Evolutionary conservation across 2,329 filamentous ascomycete genomes (phyloP), one percentile per base, ranked within the genome.

Genomic region (Nannizziopsis arthrosporioides): DNA sequence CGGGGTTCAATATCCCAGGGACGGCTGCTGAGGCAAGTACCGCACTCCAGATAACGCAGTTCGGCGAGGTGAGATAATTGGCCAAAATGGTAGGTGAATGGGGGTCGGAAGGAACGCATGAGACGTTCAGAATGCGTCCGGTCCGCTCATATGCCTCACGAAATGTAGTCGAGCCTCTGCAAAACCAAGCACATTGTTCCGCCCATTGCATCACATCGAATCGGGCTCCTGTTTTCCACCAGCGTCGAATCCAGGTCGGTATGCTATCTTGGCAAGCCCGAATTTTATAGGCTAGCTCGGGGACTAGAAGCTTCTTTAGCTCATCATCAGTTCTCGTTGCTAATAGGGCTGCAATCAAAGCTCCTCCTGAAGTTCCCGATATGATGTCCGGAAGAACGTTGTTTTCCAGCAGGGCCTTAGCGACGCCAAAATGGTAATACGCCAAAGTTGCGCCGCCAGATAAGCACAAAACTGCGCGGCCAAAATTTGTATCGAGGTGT

Each of bases 31-130:
- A 95, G 0, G 92, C 92, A 39, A 98, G 70, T 2, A 96, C 88
- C 1, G 92, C 90, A 9, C 88, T 94, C 92, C 93, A 98, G 53
- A 98, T 93, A 36, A 98, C 92, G 61, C 92, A 98, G 68, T 98
- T 88, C 0, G 92, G 92, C 17, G 84, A 85, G 1, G 92, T 96
- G 30, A 95, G 76, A 63, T 96, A 94, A 67, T 98, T 98, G 61
- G 87, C 87, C 6, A 98, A 74, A 55, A 98, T 94, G 0, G 88
- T 81, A 1, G 81, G 90, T 38, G 86, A 93, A 66, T 98, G 88
- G 14, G 90, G 92, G 63, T 98, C 92, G 0, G 90, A 89, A 0
- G 92, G 92, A 1, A 98, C 87, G 63, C 92, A 98, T 5, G 86
- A 87, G 8, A 98, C 88, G 65, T 98, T 98, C 44, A 98, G 74